Conservation (phyloP, 148 eudicot genomes). For the Nepenthes mirabilis region DNA sequence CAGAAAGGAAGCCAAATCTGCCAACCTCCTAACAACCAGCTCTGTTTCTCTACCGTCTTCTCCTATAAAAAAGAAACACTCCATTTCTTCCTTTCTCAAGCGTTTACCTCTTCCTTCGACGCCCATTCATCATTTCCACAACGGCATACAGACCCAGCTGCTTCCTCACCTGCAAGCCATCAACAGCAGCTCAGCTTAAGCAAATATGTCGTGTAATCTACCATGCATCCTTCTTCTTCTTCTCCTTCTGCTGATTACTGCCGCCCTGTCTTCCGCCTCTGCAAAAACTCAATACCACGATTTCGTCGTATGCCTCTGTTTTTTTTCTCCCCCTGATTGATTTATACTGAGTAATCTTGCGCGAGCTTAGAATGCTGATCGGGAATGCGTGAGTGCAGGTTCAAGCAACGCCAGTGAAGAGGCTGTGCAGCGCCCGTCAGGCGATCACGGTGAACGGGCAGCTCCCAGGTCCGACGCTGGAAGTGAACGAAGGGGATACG, state of each 20-base stretch:
- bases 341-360: background rate
- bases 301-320: constrained; percentile 35
- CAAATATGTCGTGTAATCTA: background rate
- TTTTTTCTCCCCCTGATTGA: background rate
- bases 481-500: constrained; percentile 61
- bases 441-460: constrained; percentile 70
- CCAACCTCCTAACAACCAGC: constrained; percentile 37
- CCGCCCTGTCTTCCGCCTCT: constrained; percentile 23
- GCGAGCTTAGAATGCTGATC: background rate
- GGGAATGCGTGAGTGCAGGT: constrained; percentile 21
- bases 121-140: constrained; percentile 1
- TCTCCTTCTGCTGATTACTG: constrained; percentile 14
- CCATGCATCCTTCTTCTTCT: constrained; percentile 1
- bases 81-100: constrained; percentile 16
- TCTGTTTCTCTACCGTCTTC: too few species aligned
- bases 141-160: too few species aligned
- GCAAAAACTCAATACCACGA: constrained; percentile 51
- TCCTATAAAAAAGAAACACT: constrained; percentile 3
- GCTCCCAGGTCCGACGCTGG: constrained; percentile 64
- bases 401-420: constrained; percentile 73
- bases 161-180: background rate
- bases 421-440: constrained; percentile 53
- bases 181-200: too few species aligned
- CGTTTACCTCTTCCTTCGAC: background rate
- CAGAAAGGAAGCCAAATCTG: constrained; percentile 29